phyloP scores from a whole-genome alignment of 2,329 filamentous ascomycete genomes.

The Colletotrichum aenigma region DNA sequence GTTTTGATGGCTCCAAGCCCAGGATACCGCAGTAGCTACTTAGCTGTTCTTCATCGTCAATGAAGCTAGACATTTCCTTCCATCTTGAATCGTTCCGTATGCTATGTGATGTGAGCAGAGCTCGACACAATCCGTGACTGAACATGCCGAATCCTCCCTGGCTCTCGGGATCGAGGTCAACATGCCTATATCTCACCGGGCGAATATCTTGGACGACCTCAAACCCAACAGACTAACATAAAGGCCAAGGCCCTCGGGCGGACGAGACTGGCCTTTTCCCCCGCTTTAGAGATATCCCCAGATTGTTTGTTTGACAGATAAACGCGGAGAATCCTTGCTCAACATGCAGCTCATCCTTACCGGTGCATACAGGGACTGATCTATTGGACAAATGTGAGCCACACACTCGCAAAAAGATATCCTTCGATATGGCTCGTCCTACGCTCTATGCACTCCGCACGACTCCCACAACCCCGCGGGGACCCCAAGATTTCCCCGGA shows the following conservation, averaged over 20 bases:
- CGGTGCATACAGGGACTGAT: background rate
- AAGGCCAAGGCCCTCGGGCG: background rate
- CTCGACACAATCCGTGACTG: background rate
- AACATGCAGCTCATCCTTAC: background rate
- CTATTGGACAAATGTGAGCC: background rate
- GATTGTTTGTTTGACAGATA: background rate
- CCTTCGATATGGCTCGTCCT: background rate
- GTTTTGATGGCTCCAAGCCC: constrained; percentile 1
- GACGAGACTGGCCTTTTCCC: background rate
- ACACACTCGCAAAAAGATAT: background rate
- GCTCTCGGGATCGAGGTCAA: background rate
- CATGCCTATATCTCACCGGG: background rate
- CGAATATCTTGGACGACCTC: background rate
- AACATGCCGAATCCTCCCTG: background rate
- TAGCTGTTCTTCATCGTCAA: background rate
- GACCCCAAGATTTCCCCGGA: background rate
- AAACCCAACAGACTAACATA: background rate
- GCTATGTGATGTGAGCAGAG: background rate
- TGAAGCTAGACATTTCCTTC: constrained; percentile 6
- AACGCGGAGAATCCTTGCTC: background rate
- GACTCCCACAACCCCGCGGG: background rate
- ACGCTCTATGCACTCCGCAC: background rate
- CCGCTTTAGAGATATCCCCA: background rate
- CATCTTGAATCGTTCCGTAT: background rate
- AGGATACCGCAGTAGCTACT: constrained; percentile 11